These are phyloP conservation scores for Phialophora expanda DNA, from an alignment of 2,329 filamentous ascomycete genomes.

Conservation along the genomic window DNA sequence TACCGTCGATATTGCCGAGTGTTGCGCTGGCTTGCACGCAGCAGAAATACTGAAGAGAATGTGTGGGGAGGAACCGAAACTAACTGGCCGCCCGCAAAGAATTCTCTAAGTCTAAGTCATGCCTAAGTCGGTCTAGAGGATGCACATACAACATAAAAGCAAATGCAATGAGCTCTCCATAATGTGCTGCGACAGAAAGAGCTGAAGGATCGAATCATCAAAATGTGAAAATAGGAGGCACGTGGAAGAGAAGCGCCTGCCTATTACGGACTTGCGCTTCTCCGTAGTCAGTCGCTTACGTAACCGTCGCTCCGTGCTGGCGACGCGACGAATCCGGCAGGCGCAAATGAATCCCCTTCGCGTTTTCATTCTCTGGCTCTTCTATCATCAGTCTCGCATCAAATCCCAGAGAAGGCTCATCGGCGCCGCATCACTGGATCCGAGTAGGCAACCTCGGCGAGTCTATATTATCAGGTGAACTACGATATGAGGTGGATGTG, in stretches of 20 bases:
- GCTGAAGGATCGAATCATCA: not conserved
- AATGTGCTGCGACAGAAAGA: not conserved
- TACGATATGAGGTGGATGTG: not conserved
- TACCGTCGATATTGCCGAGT: not conserved
- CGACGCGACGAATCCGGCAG: not conserved
- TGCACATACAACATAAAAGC: conserved; percentile 4
- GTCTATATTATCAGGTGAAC: not conserved
- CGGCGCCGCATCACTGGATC: not conserved
- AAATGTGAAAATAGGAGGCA: conserved; percentile 4
- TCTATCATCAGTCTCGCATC: not conserved
- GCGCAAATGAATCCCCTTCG: conserved; percentile 7
- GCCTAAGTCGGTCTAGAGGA: conserved; percentile 3
- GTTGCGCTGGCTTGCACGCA: not conserved
- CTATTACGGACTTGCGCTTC: not conserved
- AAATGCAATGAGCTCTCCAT: not conserved
- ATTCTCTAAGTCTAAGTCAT: conserved; percentile 14
- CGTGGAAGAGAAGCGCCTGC: not conserved
- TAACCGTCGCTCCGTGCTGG: not conserved
- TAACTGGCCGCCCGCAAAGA: not conserved
- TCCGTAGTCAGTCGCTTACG: not conserved
- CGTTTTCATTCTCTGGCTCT: not conserved
- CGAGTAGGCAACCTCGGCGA: not conserved
- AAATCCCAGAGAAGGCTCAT: not conserved
- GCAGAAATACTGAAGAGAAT: conserved; percentile 1
- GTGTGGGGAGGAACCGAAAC: not conserved